Base-by-base conservation (phyloP, 371 early-diverging fungal genomes). In the Mucor piriformis region DNA sequence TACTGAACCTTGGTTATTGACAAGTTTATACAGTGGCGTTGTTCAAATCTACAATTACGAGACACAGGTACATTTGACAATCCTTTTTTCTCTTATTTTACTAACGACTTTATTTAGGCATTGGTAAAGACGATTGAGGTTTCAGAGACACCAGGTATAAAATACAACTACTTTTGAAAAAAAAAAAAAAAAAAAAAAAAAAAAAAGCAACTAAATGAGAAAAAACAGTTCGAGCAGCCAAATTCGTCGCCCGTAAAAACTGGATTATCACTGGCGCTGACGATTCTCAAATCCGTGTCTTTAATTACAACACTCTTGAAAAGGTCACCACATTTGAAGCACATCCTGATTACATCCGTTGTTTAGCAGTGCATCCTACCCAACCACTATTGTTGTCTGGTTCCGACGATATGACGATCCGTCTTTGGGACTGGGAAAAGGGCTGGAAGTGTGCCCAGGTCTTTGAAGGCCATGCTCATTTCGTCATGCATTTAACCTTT, bases 381-480 rank as follows among this genome's bases (percentile, higher is more conserved):
- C 94, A 92, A 63, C 91, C 95, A 16, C 88, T 88, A 50, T 83
- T 99, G 48, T 83, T 98, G 46, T 93, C 98, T 8, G 92, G 96
- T 52, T 94, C 97, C 13, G 99, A 99, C 73, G 99, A 99, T 72
- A 93, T 93, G 90, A 86, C 92, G 16, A 95, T 99, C 70, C 98
- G 97, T 74, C 82, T 99, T 56, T 99, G 99, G 99, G 96, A 99
- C 74, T 96, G 96, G 95, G 99, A 99, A 42, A 96, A 95, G 73
- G 93, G 92, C 63, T 98, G 99, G 96, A 94, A 89, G 67, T 92
- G 95, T 76, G 81, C 94, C 56, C 94, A 93, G 83, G 87, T 92
- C 25, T 97, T 97, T 63, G 98, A 99, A 72, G 99, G 99, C 1
- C 99, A 99, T 72, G 90, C 94, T 10, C 94, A 99, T 76, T 99